Percentiles rank a stretch among this genome's conserved stretches.
phyloP scores from a whole-genome alignment of 345 rosid genomes.

The Citropsis articulata region DNA sequence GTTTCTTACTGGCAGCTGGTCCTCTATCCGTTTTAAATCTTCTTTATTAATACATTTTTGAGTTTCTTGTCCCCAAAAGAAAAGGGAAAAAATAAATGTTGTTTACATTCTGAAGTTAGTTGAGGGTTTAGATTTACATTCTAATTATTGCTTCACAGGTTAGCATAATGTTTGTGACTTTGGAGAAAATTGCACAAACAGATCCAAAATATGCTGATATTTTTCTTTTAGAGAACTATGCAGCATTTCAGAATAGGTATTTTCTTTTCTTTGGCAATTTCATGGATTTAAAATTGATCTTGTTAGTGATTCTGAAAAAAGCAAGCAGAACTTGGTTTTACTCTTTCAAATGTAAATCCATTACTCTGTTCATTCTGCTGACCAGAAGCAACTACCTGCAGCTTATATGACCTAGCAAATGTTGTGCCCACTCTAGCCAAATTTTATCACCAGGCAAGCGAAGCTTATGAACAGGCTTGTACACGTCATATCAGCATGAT shows the following conservation, averaged over 20 bases:
- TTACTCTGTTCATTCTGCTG: conserved; percentile 18
- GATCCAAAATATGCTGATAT: conserved; percentile 94
- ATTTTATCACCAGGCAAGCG: conserved; percentile 99
- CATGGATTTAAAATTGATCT: neutral
- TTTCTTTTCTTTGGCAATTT: neutral
- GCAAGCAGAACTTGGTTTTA: neutral
- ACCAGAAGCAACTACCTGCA: conserved; percentile 40
- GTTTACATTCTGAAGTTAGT: neutral
- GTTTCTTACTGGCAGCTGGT: no score
- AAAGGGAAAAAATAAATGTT: neutral
- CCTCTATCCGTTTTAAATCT: no score
- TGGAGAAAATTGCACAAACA: conserved; percentile 90
- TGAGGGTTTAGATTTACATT: conserved; percentile 1
- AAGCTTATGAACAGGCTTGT: conserved; percentile 98
- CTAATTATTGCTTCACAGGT: conserved; percentile 54
- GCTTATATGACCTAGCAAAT: conserved; percentile 96
- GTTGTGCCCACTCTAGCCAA: conserved; percentile 95
- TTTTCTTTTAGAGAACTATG: conserved; percentile 92
- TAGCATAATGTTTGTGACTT: conserved; percentile 88
- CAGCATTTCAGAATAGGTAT: conserved; percentile 96
- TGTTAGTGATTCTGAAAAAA: neutral
- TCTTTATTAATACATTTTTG: no score
- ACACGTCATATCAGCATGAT: conserved; percentile 95
- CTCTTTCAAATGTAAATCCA: neutral
- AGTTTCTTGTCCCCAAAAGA: no score